phyloP scores from a whole-genome alignment of 176 grass and related monocot genomes.

The Avena atlantica region DNA sequence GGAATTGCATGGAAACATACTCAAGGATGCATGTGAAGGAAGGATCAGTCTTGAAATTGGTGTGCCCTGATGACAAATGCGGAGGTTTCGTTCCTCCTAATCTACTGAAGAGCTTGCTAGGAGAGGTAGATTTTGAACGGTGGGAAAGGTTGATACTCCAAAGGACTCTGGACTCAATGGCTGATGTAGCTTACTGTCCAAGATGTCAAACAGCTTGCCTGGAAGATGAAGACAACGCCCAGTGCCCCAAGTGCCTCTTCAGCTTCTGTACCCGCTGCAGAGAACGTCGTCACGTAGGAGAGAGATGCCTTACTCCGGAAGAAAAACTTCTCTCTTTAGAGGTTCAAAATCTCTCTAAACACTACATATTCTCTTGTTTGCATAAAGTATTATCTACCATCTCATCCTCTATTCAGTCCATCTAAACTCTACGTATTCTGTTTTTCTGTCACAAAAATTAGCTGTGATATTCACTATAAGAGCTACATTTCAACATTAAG shows the following conservation, averaged over 20 bases:
- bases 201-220: constrained; percentile 66
- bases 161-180: constrained; percentile 60
- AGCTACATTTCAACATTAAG: constrained; percentile 3
- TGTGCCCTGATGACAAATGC: constrained; percentile 55
- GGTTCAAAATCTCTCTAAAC: constrained; percentile 31
- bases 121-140: constrained; percentile 57
- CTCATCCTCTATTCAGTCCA: neutral
- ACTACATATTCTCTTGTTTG: neutral
- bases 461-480: neutral
- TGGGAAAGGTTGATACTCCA: constrained; percentile 65
- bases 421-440: neutral
- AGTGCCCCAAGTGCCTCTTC: constrained; percentile 66
- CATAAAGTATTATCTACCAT: neutral
- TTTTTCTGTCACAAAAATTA: neutral
- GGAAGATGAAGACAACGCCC: constrained; percentile 62
- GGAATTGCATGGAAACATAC: constrained; percentile 64
- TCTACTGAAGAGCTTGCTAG: constrained; percentile 56
- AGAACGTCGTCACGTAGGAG: constrained; percentile 56
- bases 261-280: constrained; percentile 57
- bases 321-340: constrained; percentile 48
- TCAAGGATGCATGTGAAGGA: constrained; percentile 64
- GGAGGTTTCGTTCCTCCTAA: constrained; percentile 53
- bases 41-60: constrained; percentile 57
- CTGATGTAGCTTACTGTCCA: constrained; percentile 61
- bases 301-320: constrained; percentile 56